These are phyloP conservation scores for Biscogniauxia sp. DNA, from an alignment of 2,329 filamentous ascomycete species.

Conservation along the genomic window DNA sequence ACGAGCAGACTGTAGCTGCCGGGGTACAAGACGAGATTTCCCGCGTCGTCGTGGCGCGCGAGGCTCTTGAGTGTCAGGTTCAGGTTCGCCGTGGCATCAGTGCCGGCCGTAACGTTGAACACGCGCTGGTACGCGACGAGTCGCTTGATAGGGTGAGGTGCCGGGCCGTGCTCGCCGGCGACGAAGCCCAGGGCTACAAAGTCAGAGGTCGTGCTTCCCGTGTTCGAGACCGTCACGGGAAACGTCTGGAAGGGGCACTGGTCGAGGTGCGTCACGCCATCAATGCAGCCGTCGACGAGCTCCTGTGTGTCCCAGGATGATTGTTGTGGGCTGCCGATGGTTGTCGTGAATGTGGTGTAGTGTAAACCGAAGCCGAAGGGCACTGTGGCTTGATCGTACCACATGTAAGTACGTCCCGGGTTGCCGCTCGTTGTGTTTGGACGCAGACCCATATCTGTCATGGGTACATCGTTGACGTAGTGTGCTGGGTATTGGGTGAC, in stretches of 20 bases:
- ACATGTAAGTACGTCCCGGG: slow-evolving; percentile 49
- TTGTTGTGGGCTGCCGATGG: slow-evolving; percentile 2
- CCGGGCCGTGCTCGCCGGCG: slow-evolving; percentile 36
- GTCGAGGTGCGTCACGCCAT: slow-evolving; percentile 28
- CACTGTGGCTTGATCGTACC: slow-evolving; percentile 44
- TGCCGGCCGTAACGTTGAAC: slow-evolving; percentile 24
- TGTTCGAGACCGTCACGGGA: slow-evolving; percentile 40
- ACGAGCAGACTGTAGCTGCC: slow-evolving; percentile 42
- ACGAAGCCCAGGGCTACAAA: slow-evolving; percentile 45
- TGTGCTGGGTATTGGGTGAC: slow-evolving; percentile 47
- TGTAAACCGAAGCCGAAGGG: slow-evolving; percentile 47
- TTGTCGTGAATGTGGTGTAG: slow-evolving; percentile 43
- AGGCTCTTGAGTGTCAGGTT: slow-evolving; percentile 43
- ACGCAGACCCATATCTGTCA: slow-evolving; percentile 49
- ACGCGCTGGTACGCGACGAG: slow-evolving; percentile 44
- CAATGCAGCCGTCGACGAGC: slow-evolving; percentile 33
- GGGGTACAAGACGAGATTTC: slow-evolving; percentile 45
- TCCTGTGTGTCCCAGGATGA: slow-evolving; percentile 30
- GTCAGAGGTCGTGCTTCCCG: slow-evolving; percentile 39
- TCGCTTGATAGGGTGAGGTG: slow-evolving; percentile 44
- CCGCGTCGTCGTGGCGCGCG: slow-evolving; percentile 41
- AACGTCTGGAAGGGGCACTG: slow-evolving; percentile 39
- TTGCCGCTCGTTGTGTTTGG: slow-evolving; percentile 35
- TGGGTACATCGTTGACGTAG: slow-evolving; percentile 43
- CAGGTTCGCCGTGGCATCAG: slow-evolving; percentile 31